Percentiles rank a stretch among this genome's conserved stretches.
phyloP scores from a whole-genome alignment of 2,329 filamentous ascomycete genomes.

The Amylocarpus encephaloides region DNA sequence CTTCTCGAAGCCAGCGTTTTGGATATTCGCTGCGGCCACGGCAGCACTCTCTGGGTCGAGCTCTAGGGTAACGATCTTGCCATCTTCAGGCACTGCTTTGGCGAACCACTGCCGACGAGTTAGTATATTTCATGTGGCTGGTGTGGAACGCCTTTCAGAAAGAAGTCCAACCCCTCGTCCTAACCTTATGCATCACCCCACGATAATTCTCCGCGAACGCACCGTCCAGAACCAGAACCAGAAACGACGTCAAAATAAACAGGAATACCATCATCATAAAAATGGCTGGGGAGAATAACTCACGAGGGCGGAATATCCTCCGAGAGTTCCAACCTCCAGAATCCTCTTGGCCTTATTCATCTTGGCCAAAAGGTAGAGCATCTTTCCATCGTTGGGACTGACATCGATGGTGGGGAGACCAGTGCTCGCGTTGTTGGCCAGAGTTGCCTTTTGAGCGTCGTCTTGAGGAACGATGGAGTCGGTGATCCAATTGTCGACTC shows the following conservation, averaged over 20 bases:
- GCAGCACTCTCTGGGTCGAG: conserved; percentile 37
- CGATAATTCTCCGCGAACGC: not conserved
- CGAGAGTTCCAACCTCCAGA: conserved; percentile 22
- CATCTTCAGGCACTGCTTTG: conserved; percentile 18
- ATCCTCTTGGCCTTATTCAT: conserved; percentile 15
- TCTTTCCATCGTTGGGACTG: conserved; percentile 14
- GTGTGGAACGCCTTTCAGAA: not conserved
- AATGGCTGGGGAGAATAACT: not conserved
- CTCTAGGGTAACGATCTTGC: conserved; percentile 36
- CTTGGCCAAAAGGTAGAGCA: conserved; percentile 17
- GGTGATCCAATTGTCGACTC: conserved; percentile 11
- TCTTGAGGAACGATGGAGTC: conserved; percentile 10
- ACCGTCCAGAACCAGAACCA: not conserved
- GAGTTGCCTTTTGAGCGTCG: conserved; percentile 3
- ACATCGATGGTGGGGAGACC: conserved; percentile 14
- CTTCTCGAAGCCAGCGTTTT: conserved; percentile 36
- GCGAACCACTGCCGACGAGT: conserved; percentile 13
- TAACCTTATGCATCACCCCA: not conserved
- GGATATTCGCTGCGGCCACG: conserved; percentile 35
- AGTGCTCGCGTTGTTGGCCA: conserved; percentile 7
- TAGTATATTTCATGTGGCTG: not conserved
- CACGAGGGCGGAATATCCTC: conserved; percentile 22
- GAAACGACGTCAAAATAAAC: not conserved
- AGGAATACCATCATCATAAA: not conserved
- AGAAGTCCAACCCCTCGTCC: not conserved